These are phyloP conservation scores for Chiua sp. DNA, from an alignment of 1,284 basidiomycete species.

Conservation along the genomic window DNA sequence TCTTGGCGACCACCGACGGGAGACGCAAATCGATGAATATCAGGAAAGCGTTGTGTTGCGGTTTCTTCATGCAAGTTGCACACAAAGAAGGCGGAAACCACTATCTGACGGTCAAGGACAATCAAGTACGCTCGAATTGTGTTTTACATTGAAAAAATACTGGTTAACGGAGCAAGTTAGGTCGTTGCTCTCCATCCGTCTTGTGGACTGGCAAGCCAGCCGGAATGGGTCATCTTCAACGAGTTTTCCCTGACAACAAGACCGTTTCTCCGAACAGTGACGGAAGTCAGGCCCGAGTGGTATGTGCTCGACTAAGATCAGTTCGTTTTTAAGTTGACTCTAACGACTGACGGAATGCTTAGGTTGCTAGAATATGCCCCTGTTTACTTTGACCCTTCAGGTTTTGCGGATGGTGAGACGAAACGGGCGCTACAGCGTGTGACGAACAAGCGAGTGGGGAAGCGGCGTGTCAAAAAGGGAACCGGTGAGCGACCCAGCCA, in stretches of 20 bases:
- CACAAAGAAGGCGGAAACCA: slow-evolving; percentile 93
- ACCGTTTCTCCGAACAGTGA: slow-evolving; percentile 91
- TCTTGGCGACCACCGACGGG: slow-evolving; percentile 82
- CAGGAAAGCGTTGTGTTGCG: slow-evolving; percentile 86
- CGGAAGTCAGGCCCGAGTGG: slow-evolving; percentile 92
- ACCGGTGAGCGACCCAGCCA: slow-evolving; percentile 18
- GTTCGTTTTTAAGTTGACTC: not conserved
- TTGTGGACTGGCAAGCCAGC: slow-evolving; percentile 90
- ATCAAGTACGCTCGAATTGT: slow-evolving; percentile 58
- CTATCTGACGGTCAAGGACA: slow-evolving; percentile 94
- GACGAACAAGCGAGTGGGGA: slow-evolving; percentile 45
- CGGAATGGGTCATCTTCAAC: slow-evolving; percentile 98
- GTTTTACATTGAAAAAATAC: not conserved
- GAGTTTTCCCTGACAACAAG: slow-evolving; percentile 96
- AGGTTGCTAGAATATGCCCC: slow-evolving; percentile 88
- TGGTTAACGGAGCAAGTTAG: slow-evolving; percentile 41
- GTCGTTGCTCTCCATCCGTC: slow-evolving; percentile 94
- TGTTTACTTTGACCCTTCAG: slow-evolving; percentile 77
- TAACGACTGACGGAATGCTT: slow-evolving; percentile 2
- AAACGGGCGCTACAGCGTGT: slow-evolving; percentile 68
- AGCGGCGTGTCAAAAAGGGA: slow-evolving; percentile 33
- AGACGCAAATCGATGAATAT: slow-evolving; percentile 83
- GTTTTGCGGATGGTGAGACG: slow-evolving; percentile 75
- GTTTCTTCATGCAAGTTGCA: slow-evolving; percentile 99
- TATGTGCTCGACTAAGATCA: slow-evolving; percentile 48